Percentiles rank a stretch among this genome's conserved stretches.
Evolutionary conservation across 805 yeast genomes (phyloP).

Genomic region (Myxozyma nipponensis): DNA sequence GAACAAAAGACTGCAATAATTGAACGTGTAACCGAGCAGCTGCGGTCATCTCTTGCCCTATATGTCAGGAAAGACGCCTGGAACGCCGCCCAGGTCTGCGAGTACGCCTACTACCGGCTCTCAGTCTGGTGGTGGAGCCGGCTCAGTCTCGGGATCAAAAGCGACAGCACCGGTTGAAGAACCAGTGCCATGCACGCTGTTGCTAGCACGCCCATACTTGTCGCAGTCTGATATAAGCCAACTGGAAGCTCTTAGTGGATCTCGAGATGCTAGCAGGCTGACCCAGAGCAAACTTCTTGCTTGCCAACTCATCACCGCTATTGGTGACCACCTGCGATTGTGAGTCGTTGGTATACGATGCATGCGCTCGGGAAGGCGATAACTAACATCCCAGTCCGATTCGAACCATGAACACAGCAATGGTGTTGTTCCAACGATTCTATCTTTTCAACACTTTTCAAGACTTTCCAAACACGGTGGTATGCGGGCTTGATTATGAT

Average conservation of each 20-base stretch:
- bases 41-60: too few relatives aligned
- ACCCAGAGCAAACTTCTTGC: slow-evolving; percentile 19
- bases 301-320: slow-evolving; percentile 9
- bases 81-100: slow-evolving; percentile 15
- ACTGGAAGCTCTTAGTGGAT: slow-evolving; percentile 8
- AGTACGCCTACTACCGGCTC: slow-evolving; percentile 6
- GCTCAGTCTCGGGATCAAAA: neutral
- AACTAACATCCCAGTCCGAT: slow-evolving; percentile 21
- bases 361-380: too few relatives aligned
- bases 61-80: slow-evolving; percentile 1
- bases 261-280: slow-evolving; percentile 9
- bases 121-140: neutral
- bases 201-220: slow-evolving; percentile 25
- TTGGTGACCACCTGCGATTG: slow-evolving; percentile 23
- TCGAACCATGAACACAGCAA: slow-evolving; percentile 30
- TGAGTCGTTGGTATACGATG: slow-evolving; percentile 2
- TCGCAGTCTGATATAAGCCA: slow-evolving; percentile 9
- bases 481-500: neutral
- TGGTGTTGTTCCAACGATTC: slow-evolving; percentile 29
- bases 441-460: slow-evolving; percentile 26
- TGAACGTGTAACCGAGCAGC: too few relatives aligned
- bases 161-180: too few relatives aligned
- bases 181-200: slow-evolving; percentile 11
- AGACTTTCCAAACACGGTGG: slow-evolving; percentile 18
- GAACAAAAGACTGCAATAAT: too few relatives aligned